Conservation (phyloP, 345 rosid species). For the Raphanus sativus region DNA sequence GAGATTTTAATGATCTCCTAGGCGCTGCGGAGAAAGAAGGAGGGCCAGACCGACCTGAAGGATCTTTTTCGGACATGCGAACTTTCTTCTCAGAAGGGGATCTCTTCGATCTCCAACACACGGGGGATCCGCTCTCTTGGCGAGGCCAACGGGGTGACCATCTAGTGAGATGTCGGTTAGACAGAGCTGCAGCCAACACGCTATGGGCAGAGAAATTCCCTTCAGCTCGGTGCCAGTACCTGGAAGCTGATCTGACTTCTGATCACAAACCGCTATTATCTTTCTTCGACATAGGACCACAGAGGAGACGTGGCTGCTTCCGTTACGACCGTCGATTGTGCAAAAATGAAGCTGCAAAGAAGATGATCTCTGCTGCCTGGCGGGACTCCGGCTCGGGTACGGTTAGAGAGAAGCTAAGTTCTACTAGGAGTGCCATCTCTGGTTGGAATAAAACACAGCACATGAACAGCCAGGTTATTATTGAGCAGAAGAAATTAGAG, state of each 20-base stretch:
- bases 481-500: neutral
- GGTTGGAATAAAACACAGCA: neutral
- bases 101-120: neutral
- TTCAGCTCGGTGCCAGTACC: neutral
- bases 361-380: neutral
- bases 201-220: neutral
- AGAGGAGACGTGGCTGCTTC: neutral
- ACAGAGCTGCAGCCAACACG: neutral
- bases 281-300: neutral
- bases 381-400: neutral
- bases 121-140: neutral
- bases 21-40: neutral
- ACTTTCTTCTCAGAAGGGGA: neutral
- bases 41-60: neutral
- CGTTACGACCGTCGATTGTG: neutral
- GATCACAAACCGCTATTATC: neutral
- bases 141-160: neutral
- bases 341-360: neutral
- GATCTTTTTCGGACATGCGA: neutral
- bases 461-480: neutral
- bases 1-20: neutral
- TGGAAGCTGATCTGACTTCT: neutral
- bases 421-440: neutral
- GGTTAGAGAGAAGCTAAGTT: neutral
- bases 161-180: neutral